Base-by-base conservation (phyloP, 2,329 filamentous ascomycete species). In the Pseudocercospora musae region DNA sequence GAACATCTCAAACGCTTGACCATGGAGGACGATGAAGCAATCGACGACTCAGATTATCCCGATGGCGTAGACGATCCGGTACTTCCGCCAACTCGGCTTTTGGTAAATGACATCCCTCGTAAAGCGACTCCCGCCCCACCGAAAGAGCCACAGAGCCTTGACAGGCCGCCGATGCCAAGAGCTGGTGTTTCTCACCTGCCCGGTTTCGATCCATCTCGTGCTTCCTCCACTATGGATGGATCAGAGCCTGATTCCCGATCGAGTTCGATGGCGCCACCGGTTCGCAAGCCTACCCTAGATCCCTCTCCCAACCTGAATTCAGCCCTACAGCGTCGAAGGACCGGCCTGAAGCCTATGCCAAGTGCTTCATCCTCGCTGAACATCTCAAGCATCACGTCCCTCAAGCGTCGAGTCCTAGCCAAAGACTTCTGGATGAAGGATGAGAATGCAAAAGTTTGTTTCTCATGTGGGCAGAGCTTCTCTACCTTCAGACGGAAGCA, bases 401-500 rank as follows among this genome's bases (percentile, higher is more conserved):
- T 96, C 81, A 87, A 89, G 65, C 90, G 91, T 71, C 92, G 94
- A 72, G 88, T 99, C 7, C 79, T 98, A 50, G 96, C 91, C 74
- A 95, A 93, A 72, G 93, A 98, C 69, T 98, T 96, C 70, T 73
- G 71, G 95, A 99, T 99, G 95, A 91, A 92, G 63, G 95, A 99
- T 74, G 95, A 98, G 73, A 97, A 96, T 66, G 96, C 94, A 63
- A 98, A 96, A 74, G 94, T 97, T 71, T 99, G 95, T 73, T 99
- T 97, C 74, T 86, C 91, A 49, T 99, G 95, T 71, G 91, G 91
- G 49, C 89, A 91, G 62, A 85, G 90, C 1, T 99, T 99, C 73
- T 92, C 92, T 0, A 95, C 94, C 1, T 98, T 98, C 74, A 86
- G 95, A 62, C 87, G 95, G 67, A 99, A 99, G 74, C 95, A 99